Evolutionary conservation across 345 rosid genomes (phyloP).

Genomic region (Tarenaya hassleriana): DNA sequence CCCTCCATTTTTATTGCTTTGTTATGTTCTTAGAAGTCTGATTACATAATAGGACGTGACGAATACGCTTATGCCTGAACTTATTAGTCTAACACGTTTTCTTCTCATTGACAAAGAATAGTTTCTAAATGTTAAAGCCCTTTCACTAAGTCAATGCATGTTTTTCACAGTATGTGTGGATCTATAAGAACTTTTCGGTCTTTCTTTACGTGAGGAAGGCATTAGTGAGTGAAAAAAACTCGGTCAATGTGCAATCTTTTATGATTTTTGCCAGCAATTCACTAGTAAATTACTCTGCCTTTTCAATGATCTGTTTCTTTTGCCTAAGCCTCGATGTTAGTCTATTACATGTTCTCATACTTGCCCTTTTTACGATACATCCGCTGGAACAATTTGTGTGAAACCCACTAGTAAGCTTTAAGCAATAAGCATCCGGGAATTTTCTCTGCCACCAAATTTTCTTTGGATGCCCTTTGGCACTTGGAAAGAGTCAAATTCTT

Average conservation of each 20-base stretch:
- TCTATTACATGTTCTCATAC: neutral
- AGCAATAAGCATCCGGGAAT: too few relatives aligned
- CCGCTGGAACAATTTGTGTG: too few relatives aligned
- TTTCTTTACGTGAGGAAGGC: too few relatives aligned
- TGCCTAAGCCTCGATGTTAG: neutral
- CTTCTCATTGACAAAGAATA: neutral
- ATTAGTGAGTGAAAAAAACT: neutral
- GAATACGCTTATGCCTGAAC: too few relatives aligned
- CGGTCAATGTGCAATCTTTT: conserved; percentile 1
- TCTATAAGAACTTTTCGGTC: too few relatives aligned
- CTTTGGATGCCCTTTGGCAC: neutral
- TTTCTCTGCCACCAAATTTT: too few relatives aligned
- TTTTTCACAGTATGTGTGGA: too few relatives aligned
- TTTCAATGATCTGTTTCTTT: neutral
- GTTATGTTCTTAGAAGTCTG: too few relatives aligned
- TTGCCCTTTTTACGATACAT: too few relatives aligned
- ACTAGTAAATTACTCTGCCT: conserved; percentile 1
- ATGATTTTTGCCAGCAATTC: neutral
- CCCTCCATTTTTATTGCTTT: too few relatives aligned
- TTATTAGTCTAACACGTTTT: neutral
- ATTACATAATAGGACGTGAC: too few relatives aligned
- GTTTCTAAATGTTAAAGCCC: neutral
- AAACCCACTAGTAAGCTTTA: too few relatives aligned
- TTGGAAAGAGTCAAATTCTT: conserved; percentile 21
- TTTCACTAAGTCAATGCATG: neutral